Conservation (phyloP, 192 early-diverging fungal genomes). For the Coemansia sp. region DNA sequence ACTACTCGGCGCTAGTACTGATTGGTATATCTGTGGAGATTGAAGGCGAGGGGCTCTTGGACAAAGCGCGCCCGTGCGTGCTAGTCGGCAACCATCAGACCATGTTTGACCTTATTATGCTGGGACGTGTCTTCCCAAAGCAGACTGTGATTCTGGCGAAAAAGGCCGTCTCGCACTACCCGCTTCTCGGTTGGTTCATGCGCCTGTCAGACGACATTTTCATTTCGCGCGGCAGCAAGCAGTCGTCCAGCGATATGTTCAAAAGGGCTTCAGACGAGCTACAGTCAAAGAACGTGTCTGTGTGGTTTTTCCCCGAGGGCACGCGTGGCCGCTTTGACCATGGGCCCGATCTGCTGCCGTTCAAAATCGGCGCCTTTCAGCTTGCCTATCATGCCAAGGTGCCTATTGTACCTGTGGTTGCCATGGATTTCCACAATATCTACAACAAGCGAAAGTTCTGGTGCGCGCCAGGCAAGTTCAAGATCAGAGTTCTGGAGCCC, state of each 20-base stretch:
- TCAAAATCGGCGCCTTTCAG: constrained; percentile 95
- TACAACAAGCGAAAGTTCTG: constrained; percentile 42
- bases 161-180: constrained; percentile 66
- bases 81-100: constrained; percentile 84
- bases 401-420: constrained; percentile 85
- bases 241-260: constrained; percentile 78
- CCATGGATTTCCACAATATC: constrained; percentile 59
- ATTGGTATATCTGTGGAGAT: constrained; percentile 60
- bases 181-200: constrained; percentile 73
- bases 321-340: constrained; percentile 73
- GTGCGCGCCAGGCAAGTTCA: constrained; percentile 35
- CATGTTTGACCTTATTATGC: constrained; percentile 68
- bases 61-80: constrained; percentile 56
- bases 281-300: constrained; percentile 67
- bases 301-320: constrained; percentile 93
- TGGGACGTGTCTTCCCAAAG: constrained; percentile 71
- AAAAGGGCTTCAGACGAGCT: constrained; percentile 70
- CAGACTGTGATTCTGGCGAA: constrained; percentile 70
- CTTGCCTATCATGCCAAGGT: constrained; percentile 84
- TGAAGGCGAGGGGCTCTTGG: constrained; percentile 56
- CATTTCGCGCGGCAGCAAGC: constrained; percentile 79
- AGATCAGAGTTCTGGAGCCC: constrained; percentile 45
- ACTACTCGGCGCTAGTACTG: constrained; percentile 44
- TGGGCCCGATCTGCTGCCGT: constrained; percentile 66
- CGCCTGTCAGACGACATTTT: constrained; percentile 79